These are phyloP conservation scores for Plasmodium knowlesi DNA, from an alignment of 169 alveolate species.

Conservation along the genomic window DNA sequence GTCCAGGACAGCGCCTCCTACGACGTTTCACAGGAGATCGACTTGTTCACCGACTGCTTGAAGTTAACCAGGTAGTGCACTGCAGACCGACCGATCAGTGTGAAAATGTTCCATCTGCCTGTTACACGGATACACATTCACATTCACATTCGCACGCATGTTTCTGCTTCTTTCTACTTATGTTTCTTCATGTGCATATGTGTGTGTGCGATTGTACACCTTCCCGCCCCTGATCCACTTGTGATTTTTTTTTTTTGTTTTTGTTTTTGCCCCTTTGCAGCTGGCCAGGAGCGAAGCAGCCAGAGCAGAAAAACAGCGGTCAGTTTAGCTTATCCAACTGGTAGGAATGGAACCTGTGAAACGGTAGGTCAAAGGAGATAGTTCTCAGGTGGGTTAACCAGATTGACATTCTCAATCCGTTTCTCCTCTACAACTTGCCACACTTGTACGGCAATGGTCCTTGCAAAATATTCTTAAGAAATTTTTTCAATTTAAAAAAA, in stretches of 20 bases:
- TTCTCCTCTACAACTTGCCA: too few species aligned
- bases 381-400: neutral
- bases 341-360: neutral
- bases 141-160: too few species aligned
- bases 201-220: neutral
- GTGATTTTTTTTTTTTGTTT: neutral
- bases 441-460: too few species aligned
- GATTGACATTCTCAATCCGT: too few species aligned
- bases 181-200: neutral
- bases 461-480: too few species aligned
- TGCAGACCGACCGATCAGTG: too few species aligned
- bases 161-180: too few species aligned
- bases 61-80: slow-evolving; percentile 39
- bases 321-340: neutral
- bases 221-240: neutral
- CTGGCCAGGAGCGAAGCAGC: slow-evolving; percentile 1
- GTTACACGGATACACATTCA: too few species aligned
- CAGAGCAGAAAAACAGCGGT: neutral
- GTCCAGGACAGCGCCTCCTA: slow-evolving; percentile 62
- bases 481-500: neutral
- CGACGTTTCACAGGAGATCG: slow-evolving; percentile 71
- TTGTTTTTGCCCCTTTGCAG: neutral
- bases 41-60: slow-evolving; percentile 41
- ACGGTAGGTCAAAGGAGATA: too few species aligned
- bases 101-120: neutral